These are phyloP conservation scores for Posidonia australis DNA, from an alignment of 106 monocot species.

Conservation along the genomic window DNA sequence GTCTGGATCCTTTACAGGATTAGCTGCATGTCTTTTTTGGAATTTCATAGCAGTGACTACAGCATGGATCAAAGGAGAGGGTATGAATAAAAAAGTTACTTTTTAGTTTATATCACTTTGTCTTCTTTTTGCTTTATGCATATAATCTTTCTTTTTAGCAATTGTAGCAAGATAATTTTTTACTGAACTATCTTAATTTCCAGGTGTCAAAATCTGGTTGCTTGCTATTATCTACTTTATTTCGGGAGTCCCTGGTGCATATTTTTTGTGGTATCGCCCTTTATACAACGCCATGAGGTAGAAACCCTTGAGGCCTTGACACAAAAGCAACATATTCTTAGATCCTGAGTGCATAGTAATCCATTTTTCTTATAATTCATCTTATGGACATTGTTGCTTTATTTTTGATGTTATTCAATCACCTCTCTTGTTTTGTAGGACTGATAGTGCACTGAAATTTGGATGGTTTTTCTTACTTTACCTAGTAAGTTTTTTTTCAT, in stretches of 20 bases:
- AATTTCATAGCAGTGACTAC: slow-evolving; percentile 69
- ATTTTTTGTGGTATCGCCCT: slow-evolving; percentile 89
- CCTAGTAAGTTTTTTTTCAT: slow-evolving; percentile 32
- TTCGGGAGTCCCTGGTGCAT: slow-evolving; percentile 77
- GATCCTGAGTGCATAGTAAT: neutral
- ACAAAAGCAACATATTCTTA: neutral
- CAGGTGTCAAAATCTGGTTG: slow-evolving; percentile 86
- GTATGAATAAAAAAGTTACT: slow-evolving; percentile 11
- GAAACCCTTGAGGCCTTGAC: neutral
- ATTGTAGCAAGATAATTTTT: neutral
- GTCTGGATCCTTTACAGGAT: slow-evolving; percentile 35
- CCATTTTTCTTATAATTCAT: neutral
- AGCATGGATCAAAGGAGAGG: slow-evolving; percentile 81
- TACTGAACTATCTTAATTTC: neutral
- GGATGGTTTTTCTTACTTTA: slow-evolving; percentile 95
- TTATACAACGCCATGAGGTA: slow-evolving; percentile 95
- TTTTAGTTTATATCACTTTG: neutral
- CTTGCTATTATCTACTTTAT: slow-evolving; percentile 88
- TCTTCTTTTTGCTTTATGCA: slow-evolving; percentile 3
- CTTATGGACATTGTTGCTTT: too few species aligned
- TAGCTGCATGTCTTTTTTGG: slow-evolving; percentile 68
- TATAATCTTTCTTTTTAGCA: slow-evolving; percentile 45
- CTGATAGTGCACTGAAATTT: slow-evolving; percentile 94
- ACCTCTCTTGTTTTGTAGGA: slow-evolving; percentile 40
- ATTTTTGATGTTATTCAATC: too few species aligned